phyloP scores from a whole-genome alignment of 768 basidiomycete species.

The Auriculariales sp. region DNA sequence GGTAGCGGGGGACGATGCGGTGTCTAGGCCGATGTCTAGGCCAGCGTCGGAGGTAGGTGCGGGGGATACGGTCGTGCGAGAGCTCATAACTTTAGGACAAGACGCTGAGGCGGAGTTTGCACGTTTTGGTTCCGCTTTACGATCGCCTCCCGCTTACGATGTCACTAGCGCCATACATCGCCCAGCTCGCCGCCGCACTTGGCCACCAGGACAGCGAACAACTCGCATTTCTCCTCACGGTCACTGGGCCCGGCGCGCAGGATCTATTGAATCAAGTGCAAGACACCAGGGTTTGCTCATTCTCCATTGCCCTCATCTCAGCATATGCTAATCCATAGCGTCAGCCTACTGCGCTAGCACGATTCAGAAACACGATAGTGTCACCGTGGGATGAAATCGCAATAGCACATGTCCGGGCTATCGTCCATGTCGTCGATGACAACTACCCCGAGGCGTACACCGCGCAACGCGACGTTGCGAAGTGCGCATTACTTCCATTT shows the following conservation, averaged over 20 bases:
- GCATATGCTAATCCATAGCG: background rate
- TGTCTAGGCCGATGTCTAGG: background rate
- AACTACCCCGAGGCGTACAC: conserved; percentile 63
- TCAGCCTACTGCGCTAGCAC: conserved; percentile 11
- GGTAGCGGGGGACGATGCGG: background rate
- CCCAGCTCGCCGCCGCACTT: background rate
- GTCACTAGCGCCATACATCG: conserved; percentile 1
- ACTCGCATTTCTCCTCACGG: background rate
- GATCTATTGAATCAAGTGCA: background rate
- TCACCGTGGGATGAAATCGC: conserved; percentile 80
- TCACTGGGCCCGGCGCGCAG: background rate
- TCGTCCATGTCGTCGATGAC: conserved; percentile 53
- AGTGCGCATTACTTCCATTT: conserved; percentile 16
- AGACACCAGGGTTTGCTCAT: background rate
- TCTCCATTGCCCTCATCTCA: background rate
- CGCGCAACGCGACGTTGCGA: conserved; percentile 60
- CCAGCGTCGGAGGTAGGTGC: background rate
- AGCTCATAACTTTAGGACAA: background rate
- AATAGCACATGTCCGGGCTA: conserved; percentile 66
- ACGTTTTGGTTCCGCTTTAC: background rate
- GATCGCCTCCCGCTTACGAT: conserved; percentile 3
- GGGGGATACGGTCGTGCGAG: background rate
- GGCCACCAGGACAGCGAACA: background rate
- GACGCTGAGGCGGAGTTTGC: background rate
- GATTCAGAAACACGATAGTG: conserved; percentile 49